Percentiles rank a stretch among this genome's conserved stretches.
Conservation (phyloP, 2,329 filamentous ascomycete species). For the Celoporthe dispersa region DNA sequence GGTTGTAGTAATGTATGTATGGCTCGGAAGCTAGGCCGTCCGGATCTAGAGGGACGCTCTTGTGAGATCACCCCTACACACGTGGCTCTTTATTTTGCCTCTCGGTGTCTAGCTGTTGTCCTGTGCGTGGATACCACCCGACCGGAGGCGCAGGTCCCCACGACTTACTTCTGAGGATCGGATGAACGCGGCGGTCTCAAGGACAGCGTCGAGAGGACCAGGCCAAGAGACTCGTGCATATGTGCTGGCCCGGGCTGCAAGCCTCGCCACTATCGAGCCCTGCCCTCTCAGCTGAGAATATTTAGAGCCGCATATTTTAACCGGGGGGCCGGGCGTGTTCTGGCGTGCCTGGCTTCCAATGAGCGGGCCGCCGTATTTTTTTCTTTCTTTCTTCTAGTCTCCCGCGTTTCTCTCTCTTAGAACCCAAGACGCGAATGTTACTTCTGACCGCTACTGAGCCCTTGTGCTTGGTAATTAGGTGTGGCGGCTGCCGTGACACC, state of each 20-base stretch:
- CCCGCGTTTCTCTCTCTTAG: neutral
- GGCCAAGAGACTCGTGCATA: neutral
- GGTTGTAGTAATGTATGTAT: neutral
- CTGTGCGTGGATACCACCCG: neutral
- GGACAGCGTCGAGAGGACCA: neutral
- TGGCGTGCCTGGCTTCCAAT: neutral
- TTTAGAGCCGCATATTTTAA: slow-evolving; percentile 1
- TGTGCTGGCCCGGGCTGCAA: neutral
- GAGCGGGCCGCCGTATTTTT: neutral
- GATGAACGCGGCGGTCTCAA: neutral
- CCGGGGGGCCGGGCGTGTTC: too few relatives aligned
- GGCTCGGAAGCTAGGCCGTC: neutral
- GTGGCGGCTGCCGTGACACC: neutral
- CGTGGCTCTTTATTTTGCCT: neutral
- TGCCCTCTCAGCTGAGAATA: neutral
- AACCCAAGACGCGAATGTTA: neutral
- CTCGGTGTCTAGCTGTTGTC: neutral
- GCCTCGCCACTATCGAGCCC: neutral
- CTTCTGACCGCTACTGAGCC: neutral
- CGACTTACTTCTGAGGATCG: neutral
- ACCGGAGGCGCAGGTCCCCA: neutral
- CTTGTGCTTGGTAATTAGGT: neutral
- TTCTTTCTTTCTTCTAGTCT: too few relatives aligned
- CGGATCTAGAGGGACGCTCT: neutral
- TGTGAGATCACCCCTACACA: neutral